Percentiles rank a stretch among this genome's conserved stretches.
Evolutionary conservation across 2,329 filamentous ascomycete genomes (phyloP).

Genomic region (Celoporthe dispersa): DNA sequence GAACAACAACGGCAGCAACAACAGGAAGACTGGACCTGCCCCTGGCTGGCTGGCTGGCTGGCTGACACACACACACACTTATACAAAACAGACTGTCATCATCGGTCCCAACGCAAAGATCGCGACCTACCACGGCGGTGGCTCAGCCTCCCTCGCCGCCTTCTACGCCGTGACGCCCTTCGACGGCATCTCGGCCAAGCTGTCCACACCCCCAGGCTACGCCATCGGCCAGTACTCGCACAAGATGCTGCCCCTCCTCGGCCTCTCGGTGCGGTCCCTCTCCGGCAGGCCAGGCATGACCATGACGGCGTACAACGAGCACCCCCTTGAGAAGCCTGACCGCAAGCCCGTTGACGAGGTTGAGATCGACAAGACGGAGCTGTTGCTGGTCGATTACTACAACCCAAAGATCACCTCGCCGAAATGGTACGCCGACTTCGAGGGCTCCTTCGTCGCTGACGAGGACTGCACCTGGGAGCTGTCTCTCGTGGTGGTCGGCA

Average conservation of each 20-base stretch:
- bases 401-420: conserved; percentile 56
- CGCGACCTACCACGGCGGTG: conserved; percentile 65
- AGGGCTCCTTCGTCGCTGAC: conserved; percentile 63
- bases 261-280: conserved; percentile 53
- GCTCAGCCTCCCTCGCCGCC: conserved; percentile 62
- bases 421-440: conserved; percentile 64
- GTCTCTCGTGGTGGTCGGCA: conserved; percentile 68
- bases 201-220: conserved; percentile 50
- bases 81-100: conserved; percentile 52
- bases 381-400: conserved; percentile 54
- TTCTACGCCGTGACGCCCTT: conserved; percentile 75
- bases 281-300: conserved; percentile 62
- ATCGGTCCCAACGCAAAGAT: conserved; percentile 63
- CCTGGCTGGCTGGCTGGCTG: neutral
- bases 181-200: conserved; percentile 67
- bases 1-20: conserved; percentile 48
- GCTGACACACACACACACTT: neutral
- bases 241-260: conserved; percentile 65
- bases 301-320: conserved; percentile 66
- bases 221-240: conserved; percentile 68
- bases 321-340: conserved; percentile 47
- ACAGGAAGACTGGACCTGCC: conserved; percentile 32
- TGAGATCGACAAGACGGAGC: conserved; percentile 53
- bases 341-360: conserved; percentile 57
- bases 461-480: conserved; percentile 67